Base-by-base conservation (phyloP, 805 yeast species). In the Candida ortonii region DNA sequence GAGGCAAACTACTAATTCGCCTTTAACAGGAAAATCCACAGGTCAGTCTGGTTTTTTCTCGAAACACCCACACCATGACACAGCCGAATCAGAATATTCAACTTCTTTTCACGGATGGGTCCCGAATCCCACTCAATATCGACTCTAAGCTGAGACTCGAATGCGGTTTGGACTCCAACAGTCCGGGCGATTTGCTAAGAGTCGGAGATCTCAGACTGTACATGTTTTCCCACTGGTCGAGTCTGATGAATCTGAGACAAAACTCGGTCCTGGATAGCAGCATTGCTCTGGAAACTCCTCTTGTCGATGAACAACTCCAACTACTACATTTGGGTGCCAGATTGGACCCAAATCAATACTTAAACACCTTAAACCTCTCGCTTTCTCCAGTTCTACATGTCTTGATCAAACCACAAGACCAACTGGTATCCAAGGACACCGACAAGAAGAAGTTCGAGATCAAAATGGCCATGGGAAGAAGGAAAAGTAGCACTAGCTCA, bases 241-340 rank as follows among this genome's bases (percentile, higher is more conserved):
- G 15, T 4, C 21, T 57, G 9, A n/a, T 42, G 10, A 16, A 29
- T 3, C 16, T 19, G 15, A 18, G 28, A 12, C 30, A 39, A 9
- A 15, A 22, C 2, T 27, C 27, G 16, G 36, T 41, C 3, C 8
- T 30, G 6, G 51, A 45, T 28, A 39, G 42, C 24, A 17, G 28
- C 4, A 37, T 38, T 13, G 34, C 30, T 6, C 37, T 20, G 4
- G 29, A 13, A 3, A 22, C 18, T 7, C 61, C 60, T 1, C 18
- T 30, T 6, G 20, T 34, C 9, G 49, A 44, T 3, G 57, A 59
- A 3, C 59, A 59, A 35, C 42, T 59, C 6, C 64, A 59, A 32
- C 30, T 60, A 10, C 31, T 60, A 6, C 61, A 59, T 39, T 28
- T 55, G 13, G 65, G 65, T 3, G 36, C 38, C 24, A 39, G 61